Base-by-base conservation (phyloP, 495 filamentous ascomycete species). In the Eremomyces bilateralis region DNA sequence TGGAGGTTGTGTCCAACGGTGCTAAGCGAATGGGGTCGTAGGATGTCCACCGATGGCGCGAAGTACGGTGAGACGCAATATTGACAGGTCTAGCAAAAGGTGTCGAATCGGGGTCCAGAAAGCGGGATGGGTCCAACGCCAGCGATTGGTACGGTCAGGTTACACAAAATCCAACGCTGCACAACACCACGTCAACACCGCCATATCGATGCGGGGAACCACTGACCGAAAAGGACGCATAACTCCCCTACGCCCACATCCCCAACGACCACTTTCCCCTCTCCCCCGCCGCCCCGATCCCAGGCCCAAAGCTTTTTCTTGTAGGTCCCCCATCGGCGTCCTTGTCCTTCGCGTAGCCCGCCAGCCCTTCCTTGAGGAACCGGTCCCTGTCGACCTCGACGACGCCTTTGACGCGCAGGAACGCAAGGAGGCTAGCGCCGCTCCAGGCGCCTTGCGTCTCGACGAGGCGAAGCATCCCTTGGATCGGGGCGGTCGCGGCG, bases 381-480 rank as follows among this genome's bases (percentile, higher is more conserved):
- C 69, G 65, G 31, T 97, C 90, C 27, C 78, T 62, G 42, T 95
- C 90, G 24, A 95, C 66, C 44, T 83, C 76, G 2, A 83, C 73
- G 29, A 83, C 58, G 0, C 81, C 76, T 19, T 71, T 70, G 18
- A 88, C 62, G 43, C 83, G 83, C 43, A 92, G 31, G 15, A 41
- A 56, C 0, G 75, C 73, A 1, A 84, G 54, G 34, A 97, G 49
- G 55, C 82, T 92, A 3, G 73, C 83, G 13, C 88, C 88, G 22
- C 73, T 70, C 85, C 88, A 97, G 4, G 80, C 61, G 0, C 88
- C 88, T 0, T 95, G 58, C 3, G 76, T 80, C 45, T 90, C 77
- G 10, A 94, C 58, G 12, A 74, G 77, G 1, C 80, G 67, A 16
- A 93, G 53, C 13, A 66, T 50, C 4, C 78, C 80, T 13, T 65